Conservation (phyloP, 805 yeast genomes). For the Candida odintsovae region DNA sequence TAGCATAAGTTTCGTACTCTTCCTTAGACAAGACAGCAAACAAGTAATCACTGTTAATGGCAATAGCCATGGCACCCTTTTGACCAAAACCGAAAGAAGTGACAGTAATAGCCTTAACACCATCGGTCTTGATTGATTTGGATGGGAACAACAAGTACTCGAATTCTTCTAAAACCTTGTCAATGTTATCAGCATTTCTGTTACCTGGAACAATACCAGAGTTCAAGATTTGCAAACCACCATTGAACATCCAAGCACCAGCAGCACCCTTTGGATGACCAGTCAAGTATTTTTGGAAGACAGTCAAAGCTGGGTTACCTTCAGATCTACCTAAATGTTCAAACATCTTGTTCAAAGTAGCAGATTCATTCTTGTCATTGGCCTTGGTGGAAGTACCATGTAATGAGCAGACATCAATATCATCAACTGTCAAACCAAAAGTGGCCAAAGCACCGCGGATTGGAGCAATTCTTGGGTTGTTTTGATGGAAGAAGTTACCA, state of each 20-base stretch:
- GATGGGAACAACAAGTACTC: conserved; percentile 93
- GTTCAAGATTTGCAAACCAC: conserved; percentile 89
- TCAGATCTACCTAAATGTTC: conserved; percentile 91
- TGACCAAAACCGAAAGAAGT: conserved; percentile 99
- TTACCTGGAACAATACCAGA: conserved; percentile 97
- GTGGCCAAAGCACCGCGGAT: conserved; percentile 95
- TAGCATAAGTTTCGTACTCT: conserved; percentile 65
- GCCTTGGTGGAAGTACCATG: conserved; percentile 99
- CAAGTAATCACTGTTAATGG: conserved; percentile 89
- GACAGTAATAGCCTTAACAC: conserved; percentile 93
- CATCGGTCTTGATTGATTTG: conserved; percentile 88
- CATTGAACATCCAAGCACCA: conserved; percentile 99
- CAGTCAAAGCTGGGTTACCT: conserved; percentile 97
- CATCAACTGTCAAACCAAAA: conserved; percentile 89
- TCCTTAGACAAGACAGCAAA: conserved; percentile 71
- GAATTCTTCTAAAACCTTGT: conserved; percentile 70
- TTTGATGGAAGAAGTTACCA: conserved; percentile 91
- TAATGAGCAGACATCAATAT: conserved; percentile 94
- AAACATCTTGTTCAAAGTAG: conserved; percentile 89
- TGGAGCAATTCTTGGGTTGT: conserved; percentile 93
- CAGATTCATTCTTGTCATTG: conserved; percentile 96
- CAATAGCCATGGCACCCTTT: conserved; percentile 96
- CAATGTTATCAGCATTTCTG: conserved; percentile 97
- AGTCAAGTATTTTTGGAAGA: conserved; percentile 97
- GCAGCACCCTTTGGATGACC: conserved; percentile 99